Base-by-base conservation (phyloP, 306 rosid genomes). In the Sesbania bispinosa region DNA sequence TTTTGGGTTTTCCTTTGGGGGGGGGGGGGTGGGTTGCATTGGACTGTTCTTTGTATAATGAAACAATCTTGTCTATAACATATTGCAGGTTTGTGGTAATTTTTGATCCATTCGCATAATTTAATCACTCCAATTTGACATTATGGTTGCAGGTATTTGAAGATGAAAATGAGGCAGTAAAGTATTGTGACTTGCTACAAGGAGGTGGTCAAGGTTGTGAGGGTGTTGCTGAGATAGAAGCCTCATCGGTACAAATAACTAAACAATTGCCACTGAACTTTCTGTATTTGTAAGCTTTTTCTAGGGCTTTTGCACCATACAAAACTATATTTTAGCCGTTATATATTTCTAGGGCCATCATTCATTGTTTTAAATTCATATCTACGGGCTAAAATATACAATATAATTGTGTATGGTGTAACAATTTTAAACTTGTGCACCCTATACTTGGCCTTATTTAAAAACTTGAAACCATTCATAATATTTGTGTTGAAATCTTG, bases 201-300 rank as follows among this genome's bases (percentile, higher is more conserved):
- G 97, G 99, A 47, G 97, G 96, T 27, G 98, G 96, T 54, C 78
- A 79, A 82, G 93, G 93, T 39, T 94, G 99, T 54, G 99, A 94
- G 84, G 99, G 99, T 30, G 96, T 94, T 64, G 97, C 97, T 7
- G 99, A 94, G 84, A 87, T 94, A 54, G 97, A 94, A 62, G 99
- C 99, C 63, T 94, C 99, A 67, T 91, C 95, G 58, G 99, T 94
- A 79, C 8, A 73, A 79, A 83, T 65, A 74, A 51, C 69, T 32
- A 6, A n/a, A n/a, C n/a, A 68, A 26, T 43, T 65, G n/a, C 10
- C 73, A 20, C 18, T 15, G 6, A 35, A 64, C 20, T 41, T n/a
- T n/a, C n/a, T n/a, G n/a, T n/a, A n/a, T n/a, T n/a, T n/a, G n/a
- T n/a, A n/a, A n/a, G n/a, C n/a, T n/a, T n/a, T n/a, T n/a, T n/a